phyloP scores from a whole-genome alignment of 176 grass and related monocot species.

The Echinochloa phyllopogon region DNA sequence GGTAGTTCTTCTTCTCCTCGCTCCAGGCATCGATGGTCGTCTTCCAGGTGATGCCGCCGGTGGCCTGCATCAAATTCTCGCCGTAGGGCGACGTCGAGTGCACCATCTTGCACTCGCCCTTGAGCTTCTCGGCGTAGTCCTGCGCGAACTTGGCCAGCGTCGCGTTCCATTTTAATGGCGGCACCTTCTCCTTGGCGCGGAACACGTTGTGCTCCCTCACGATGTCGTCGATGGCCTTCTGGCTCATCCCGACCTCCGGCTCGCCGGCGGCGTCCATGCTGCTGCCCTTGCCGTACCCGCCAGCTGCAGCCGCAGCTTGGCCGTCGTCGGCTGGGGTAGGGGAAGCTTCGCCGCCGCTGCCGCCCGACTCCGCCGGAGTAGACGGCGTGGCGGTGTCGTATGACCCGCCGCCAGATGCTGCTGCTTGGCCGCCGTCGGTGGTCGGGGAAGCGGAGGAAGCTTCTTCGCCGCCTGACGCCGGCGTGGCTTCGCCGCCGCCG shows the following conservation, averaged over 20 bases:
- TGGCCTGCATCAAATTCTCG: slow-evolving; percentile 66
- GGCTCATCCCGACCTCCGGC: slow-evolving; percentile 26
- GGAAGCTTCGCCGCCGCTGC: no score
- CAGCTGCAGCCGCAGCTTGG: no score
- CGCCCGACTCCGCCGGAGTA: no score
- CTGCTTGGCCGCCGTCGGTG: no score
- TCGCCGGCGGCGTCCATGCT: not conserved
- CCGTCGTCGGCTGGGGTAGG: no score
- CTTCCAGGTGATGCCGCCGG: slow-evolving; percentile 16
- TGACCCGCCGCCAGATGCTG: no score
- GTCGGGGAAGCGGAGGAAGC: no score
- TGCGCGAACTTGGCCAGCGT: slow-evolving; percentile 56
- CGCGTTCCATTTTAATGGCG: slow-evolving; percentile 56
- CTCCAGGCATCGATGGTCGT: slow-evolving; percentile 64
- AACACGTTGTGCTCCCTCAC: slow-evolving; percentile 53
- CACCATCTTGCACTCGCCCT: slow-evolving; percentile 55
- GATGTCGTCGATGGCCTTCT: slow-evolving; percentile 38
- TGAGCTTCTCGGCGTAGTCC: slow-evolving; percentile 51
- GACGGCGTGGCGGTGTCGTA: no score
- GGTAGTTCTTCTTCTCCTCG: slow-evolving; percentile 57
- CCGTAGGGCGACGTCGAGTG: slow-evolving; percentile 72
- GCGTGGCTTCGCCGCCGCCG: no score
- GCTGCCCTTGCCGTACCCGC: no score
- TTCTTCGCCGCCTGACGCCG: no score
- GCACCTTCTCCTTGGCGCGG: slow-evolving; percentile 43